Conservation (phyloP, 345 rosid species). For the Sonneratia caseolaris region DNA sequence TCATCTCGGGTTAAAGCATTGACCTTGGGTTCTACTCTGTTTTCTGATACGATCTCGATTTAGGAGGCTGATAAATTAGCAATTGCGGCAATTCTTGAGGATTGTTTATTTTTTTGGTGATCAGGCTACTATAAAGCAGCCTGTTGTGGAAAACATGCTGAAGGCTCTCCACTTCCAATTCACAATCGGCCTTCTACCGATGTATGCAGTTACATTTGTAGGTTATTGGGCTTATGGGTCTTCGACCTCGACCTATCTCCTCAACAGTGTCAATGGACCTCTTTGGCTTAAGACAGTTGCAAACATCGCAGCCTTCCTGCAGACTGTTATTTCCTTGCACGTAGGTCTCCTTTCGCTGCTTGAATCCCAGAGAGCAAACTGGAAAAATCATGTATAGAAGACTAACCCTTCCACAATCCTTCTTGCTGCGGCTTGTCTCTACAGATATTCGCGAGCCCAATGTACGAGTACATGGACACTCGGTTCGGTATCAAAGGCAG, state of each 20-base stretch:
- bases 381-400: not conserved
- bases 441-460: conserved; percentile 91
- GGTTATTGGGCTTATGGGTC: conserved; percentile 99
- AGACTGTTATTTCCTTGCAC: conserved; percentile 73
- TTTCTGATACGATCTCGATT: not conserved
- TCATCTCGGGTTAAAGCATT: not conserved
- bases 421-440: not conserved
- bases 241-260: conserved; percentile 55
- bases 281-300: conserved; percentile 75
- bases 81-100: not conserved
- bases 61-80: not conserved
- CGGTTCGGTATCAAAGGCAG: conserved; percentile 64
- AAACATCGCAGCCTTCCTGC: conserved; percentile 70
- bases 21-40: not conserved
- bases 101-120: not conserved
- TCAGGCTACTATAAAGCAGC: conserved; percentile 64
- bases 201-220: conserved; percentile 56
- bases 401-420: not conserved
- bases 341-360: conserved; percentile 27
- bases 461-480: conserved; percentile 84
- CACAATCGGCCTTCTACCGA: conserved; percentile 56
- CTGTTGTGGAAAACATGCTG: conserved; percentile 73
- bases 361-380: not conserved
- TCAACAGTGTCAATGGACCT: conserved; percentile 62
- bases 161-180: conserved; percentile 82